Conservation (phyloP, 768 basidiomycete genomes). For the Termitomyces sp. region DNA sequence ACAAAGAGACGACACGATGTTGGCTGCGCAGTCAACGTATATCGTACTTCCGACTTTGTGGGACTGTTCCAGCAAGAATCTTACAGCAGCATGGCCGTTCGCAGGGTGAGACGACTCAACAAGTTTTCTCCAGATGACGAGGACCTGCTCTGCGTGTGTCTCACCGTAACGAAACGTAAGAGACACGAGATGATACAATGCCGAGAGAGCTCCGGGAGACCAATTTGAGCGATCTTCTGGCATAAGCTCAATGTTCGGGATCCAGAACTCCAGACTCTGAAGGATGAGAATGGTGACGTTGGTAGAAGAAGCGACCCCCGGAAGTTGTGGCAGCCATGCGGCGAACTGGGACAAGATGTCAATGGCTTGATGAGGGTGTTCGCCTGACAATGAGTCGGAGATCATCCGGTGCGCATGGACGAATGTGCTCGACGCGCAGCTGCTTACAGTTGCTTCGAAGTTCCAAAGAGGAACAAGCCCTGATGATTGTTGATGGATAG, state of each 20-base stretch:
- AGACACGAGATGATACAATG: conserved; percentile 80
- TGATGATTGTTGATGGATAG: conserved; percentile 63
- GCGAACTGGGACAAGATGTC: conserved; percentile 69
- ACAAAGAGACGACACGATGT: conserved; percentile 81
- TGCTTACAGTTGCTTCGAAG: conserved; percentile 71
- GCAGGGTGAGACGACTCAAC: conserved; percentile 67
- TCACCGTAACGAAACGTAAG: conserved; percentile 75
- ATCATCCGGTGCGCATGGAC: conserved; percentile 76
- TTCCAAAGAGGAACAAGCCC: conserved; percentile 67
- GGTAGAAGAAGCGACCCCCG: conserved; percentile 42
- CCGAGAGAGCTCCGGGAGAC: conserved; percentile 56
- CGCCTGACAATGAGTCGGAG: conserved; percentile 74
- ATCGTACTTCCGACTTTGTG: conserved; percentile 76
- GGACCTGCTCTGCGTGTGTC: conserved; percentile 75
- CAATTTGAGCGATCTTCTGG: conserved; percentile 52
- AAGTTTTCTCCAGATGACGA: conserved; percentile 74
- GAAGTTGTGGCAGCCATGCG: conserved; percentile 66
- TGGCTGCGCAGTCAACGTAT: conserved; percentile 77
- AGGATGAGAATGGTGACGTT: conserved; percentile 57
- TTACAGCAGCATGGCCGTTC: conserved; percentile 76
- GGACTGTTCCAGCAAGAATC: conserved; percentile 86
- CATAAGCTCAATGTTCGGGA: conserved; percentile 70
- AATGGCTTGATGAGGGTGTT: conserved; percentile 64
- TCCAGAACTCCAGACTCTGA: conserved; percentile 82
- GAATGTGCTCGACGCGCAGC: conserved; percentile 72